Conservation (phyloP, 306 rosid species). For the Gynostemma pentaphyllum region DNA sequence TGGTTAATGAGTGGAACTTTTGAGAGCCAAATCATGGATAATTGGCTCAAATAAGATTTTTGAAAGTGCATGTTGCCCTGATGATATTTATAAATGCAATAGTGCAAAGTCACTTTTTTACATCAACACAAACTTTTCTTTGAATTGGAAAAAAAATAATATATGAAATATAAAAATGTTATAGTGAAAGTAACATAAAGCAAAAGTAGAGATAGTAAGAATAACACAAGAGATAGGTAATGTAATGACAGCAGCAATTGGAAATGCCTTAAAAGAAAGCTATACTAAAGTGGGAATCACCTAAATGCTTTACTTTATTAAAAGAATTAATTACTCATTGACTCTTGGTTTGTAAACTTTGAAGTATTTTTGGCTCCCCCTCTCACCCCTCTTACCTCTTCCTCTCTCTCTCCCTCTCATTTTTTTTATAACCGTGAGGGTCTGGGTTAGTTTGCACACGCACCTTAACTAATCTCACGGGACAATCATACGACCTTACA, state of each 20-base stretch:
- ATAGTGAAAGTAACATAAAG: slow-evolving; percentile 2
- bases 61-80: neutral
- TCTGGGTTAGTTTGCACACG: too few relatives aligned
- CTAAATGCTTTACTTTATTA: neutral
- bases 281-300: neutral
- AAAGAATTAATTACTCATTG: slow-evolving; percentile 5
- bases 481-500: too few relatives aligned
- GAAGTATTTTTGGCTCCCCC: neutral
- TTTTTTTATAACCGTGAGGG: too few relatives aligned
- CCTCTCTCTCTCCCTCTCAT: neutral
- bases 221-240: neutral
- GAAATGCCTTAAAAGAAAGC: slow-evolving; percentile 6
- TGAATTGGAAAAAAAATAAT: neutral
- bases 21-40: neutral
- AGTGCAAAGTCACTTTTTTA: neutral
- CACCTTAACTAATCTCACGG: too few relatives aligned
- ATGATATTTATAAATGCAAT: neutral
- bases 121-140: neutral
- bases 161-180: neutral
- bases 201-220: neutral
- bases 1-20: slow-evolving; percentile 7
- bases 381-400: too few relatives aligned
- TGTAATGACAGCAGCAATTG: slow-evolving; percentile 1
- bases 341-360: neutral
- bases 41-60: neutral